A percentile compares a stretch with the other conserved stretches of the same genome.
Conservation (phyloP, 352 stramenopile genomes). For the Phytopythium montanum region DNA sequence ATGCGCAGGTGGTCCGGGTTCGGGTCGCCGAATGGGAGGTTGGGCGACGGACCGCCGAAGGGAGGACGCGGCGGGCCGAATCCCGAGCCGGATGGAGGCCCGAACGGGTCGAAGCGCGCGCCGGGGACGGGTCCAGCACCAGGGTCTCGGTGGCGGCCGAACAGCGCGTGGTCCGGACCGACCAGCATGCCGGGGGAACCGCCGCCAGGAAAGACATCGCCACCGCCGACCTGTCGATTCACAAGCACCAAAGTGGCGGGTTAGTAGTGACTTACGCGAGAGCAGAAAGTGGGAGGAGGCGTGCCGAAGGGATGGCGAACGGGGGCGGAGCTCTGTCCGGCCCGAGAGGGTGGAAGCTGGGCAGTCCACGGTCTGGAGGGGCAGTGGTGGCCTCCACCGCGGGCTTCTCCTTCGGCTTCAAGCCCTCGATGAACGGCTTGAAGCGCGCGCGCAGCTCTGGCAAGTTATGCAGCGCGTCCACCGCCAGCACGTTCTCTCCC, state of each 20-base stretch:
- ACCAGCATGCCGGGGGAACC: constrained; percentile 71
- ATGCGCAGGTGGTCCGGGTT: constrained; percentile 81
- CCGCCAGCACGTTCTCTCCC: constrained; percentile 25
- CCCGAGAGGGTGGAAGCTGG: constrained; percentile 11
- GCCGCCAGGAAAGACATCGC: constrained; percentile 66
- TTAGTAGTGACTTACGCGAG: neutral
- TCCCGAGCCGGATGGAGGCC: constrained; percentile 47
- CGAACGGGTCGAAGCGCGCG: constrained; percentile 82
- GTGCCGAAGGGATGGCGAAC: constrained; percentile 34
- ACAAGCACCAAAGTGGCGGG: neutral
- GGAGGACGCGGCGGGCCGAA: constrained; percentile 28
- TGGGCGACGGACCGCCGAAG: constrained; percentile 37
- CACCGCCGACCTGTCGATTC: constrained; percentile 39
- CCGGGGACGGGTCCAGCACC: constrained; percentile 59
- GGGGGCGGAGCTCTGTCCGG: constrained; percentile 15
- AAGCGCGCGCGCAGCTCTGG: constrained; percentile 41
- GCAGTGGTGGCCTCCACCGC: neutral
- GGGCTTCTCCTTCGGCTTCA: constrained; percentile 41
- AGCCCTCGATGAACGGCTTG: constrained; percentile 49
- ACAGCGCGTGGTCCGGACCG: constrained; percentile 70
- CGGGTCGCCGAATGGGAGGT: constrained; percentile 67
- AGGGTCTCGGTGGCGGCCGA: constrained; percentile 55
- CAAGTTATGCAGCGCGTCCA: constrained; percentile 48
- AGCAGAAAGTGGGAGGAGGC: neutral
- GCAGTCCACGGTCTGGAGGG: constrained; percentile 6